Evolutionary conservation across 1,284 basidiomycete genomes (phyloP).

Genomic region (Waitea zeae): DNA sequence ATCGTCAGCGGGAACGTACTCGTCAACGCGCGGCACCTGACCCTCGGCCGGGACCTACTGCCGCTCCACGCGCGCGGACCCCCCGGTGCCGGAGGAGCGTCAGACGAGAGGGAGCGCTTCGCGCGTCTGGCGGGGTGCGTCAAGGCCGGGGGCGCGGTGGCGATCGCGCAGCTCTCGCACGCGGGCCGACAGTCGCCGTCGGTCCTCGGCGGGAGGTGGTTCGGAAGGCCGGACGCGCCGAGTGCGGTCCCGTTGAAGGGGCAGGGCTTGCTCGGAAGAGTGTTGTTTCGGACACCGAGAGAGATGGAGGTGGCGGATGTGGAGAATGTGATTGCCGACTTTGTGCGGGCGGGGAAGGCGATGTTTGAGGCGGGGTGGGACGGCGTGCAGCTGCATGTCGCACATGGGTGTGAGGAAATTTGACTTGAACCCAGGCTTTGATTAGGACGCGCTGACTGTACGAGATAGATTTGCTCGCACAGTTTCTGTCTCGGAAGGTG

Average conservation of each 20-base stretch:
- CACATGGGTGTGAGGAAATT: conserved; percentile 63
- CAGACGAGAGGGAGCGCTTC: too few relatives aligned
- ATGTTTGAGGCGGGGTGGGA: conserved; percentile 70
- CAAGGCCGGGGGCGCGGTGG: too few relatives aligned
- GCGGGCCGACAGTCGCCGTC: conserved; percentile 75
- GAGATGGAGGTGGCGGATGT: conserved; percentile 48
- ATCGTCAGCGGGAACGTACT: conserved; percentile 84
- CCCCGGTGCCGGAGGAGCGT: conserved; percentile 1
- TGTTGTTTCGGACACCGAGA: conserved; percentile 52
- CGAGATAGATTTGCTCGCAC: conserved; percentile 59
- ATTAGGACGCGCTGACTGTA: not conserved
- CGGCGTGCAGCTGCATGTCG: conserved; percentile 78
- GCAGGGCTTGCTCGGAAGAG: too few relatives aligned
- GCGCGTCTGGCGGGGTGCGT: too few relatives aligned
- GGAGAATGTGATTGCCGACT: conserved; percentile 40
- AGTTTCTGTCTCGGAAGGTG: conserved; percentile 73
- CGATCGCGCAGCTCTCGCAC: conserved; percentile 78
- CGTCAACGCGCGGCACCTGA: conserved; percentile 54
- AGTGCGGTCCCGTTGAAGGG: conserved; percentile 52
- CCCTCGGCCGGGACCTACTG: conserved; percentile 57
- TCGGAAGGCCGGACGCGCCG: conserved; percentile 52
- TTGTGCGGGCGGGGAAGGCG: conserved; percentile 52
- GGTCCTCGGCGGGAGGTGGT: conserved; percentile 46
- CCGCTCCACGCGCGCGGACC: conserved; percentile 7
- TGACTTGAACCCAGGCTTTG: not conserved